Evolutionary conservation across 2,329 filamentous ascomycete genomes (phyloP), one percentile per base, ranked within the genome.

Genomic region (Daldinia eschscholtzii): DNA sequence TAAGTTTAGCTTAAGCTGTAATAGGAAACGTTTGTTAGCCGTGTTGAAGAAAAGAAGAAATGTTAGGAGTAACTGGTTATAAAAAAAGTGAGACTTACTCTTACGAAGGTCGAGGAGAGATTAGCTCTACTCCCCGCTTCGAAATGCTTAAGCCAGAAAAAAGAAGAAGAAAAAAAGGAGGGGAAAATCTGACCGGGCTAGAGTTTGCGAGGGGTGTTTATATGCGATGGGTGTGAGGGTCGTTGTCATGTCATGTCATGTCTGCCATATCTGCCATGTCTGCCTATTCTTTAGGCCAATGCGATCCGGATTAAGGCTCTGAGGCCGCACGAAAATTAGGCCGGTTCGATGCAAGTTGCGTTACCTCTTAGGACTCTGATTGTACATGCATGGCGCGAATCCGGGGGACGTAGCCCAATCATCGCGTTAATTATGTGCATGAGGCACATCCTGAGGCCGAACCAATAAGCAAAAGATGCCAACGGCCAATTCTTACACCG

Each of bases 311-410:
- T 26, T 26, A 48, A 67, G 56, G 56, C 60, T 64, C 48, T 61
- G 60, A 61, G 56, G 65, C 60, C 60, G 35, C n/a, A 60, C 30
- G 42, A 57, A 42, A 58, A 57, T 61, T 67, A 39, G 33, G 61
- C 65, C 60, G 61, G 23, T 26, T 28, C 48, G 18, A 64, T 23
- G 42, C 35, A 56, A n/a, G 58, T 18, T 35, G 26, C n/a, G 48
- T 20, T 35, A 18, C 23, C 26, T 41, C 35, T 41, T n/a, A 26
- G 41, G 46, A 52, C 28, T 30, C 37, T 41, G 18, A 12, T 41
- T 18, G 35, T 6, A 26, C 28, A 58, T 39, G 35, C 35, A 62
- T 42, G 33, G 44, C 18, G 37, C 41, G 18, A 42, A 33, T 48
- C 30, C 23, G 20, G 52, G 52, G n/a, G 55, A 48, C 12, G 48